Conservation (phyloP, 225 moss, liverwort and hornwort genomes). For the Takakia lepidozioides region DNA sequence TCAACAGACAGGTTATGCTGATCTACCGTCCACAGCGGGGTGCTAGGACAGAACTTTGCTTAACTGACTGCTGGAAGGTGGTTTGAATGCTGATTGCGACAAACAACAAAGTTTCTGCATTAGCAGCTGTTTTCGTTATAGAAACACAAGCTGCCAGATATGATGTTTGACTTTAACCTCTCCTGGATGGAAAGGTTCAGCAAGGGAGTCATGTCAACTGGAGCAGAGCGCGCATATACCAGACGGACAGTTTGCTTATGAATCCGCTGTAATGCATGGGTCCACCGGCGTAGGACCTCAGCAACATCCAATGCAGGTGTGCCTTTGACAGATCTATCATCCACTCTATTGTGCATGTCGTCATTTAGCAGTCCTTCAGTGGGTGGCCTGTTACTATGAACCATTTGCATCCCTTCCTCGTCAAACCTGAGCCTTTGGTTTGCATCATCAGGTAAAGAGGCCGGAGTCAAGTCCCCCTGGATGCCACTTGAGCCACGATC, state of each 20-base stretch:
- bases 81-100: not conserved
- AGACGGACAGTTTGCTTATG: slow-evolving; percentile 94
- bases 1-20: too few relatives aligned
- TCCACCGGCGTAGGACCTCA: slow-evolving; percentile 92
- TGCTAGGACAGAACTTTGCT: too few relatives aligned
- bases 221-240: slow-evolving; percentile 26
- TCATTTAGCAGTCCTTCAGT: slow-evolving; percentile 16
- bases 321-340: slow-evolving; percentile 77
- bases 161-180: not conserved
- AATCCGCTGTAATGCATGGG: slow-evolving; percentile 82
- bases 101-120: not conserved
- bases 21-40: too few relatives aligned
- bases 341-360: slow-evolving; percentile 24
- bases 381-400: slow-evolving; percentile 8
- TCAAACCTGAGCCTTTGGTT: slow-evolving; percentile 31
- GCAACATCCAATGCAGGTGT: slow-evolving; percentile 82
- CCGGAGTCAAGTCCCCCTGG: slow-evolving; percentile 31
- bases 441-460: slow-evolving; percentile 33
- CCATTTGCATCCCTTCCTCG: slow-evolving; percentile 22
- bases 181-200: too few relatives aligned
- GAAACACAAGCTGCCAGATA: not conserved
- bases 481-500: slow-evolving; percentile 70
- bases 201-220: too few relatives aligned
- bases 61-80: not conserved
- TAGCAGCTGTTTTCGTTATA: not conserved